Evolutionary conservation across 495 filamentous ascomycete genomes (phyloP).

Genomic region (Copromyces sp.): DNA sequence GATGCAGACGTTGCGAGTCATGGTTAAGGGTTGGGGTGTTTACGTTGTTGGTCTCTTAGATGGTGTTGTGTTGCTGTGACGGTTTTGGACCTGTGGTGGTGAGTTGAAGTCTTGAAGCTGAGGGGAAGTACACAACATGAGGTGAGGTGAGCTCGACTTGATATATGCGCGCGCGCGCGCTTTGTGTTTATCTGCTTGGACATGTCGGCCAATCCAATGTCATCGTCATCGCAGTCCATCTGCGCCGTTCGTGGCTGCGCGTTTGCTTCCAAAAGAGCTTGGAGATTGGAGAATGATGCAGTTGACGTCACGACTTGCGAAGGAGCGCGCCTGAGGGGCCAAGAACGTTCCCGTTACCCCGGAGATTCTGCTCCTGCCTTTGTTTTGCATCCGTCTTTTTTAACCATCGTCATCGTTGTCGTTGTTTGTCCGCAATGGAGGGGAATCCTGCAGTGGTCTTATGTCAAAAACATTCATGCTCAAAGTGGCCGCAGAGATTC

Average conservation of each 20-base stretch:
- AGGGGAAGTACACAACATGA: not conserved
- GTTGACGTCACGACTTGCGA: not conserved
- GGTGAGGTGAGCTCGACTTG: not conserved
- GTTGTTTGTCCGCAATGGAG: not conserved
- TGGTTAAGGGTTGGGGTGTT: constrained; percentile 7
- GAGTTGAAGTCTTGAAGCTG: not conserved
- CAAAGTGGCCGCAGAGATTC: not conserved
- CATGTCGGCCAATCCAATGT: not conserved
- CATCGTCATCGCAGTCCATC: not conserved
- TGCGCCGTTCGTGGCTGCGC: not conserved
- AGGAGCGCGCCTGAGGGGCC: not conserved
- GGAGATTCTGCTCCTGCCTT: not conserved
- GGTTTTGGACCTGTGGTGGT: not conserved
- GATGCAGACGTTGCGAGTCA: constrained; percentile 42
- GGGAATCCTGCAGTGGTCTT: not conserved
- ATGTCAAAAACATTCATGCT: not conserved
- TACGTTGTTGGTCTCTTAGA: not conserved
- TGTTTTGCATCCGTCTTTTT: not conserved
- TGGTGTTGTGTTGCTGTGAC: not conserved
- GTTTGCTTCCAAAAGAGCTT: not conserved
- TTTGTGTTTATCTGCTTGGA: not conserved
- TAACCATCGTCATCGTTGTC: not conserved
- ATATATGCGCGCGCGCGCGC: not conserved
- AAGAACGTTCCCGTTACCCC: not conserved
- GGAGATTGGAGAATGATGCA: not conserved